Conservation (phyloP, 805 yeast genomes). For the Citeromyces nyonsensis region DNA sequence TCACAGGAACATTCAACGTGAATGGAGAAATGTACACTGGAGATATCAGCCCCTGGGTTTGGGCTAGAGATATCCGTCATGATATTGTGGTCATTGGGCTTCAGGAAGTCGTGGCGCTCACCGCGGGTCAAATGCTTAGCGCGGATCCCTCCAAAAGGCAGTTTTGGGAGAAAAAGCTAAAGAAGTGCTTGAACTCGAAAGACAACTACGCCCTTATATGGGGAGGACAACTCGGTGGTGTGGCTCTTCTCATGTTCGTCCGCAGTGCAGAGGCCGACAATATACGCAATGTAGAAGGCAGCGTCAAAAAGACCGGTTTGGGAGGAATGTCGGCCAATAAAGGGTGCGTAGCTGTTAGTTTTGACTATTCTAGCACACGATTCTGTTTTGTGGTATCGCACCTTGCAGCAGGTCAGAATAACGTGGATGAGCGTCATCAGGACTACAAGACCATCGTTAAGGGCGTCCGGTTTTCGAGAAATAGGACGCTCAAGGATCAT, state of each 20-base stretch:
- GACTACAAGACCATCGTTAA: conserved; percentile 70
- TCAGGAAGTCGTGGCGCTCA: conserved; percentile 79
- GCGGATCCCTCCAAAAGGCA: conserved; percentile 48
- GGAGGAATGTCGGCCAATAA: conserved; percentile 73
- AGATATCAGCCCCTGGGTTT: conserved; percentile 25
- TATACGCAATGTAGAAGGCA: conserved; percentile 50
- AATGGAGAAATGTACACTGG: conserved; percentile 31
- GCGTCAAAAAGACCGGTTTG: conserved; percentile 79
- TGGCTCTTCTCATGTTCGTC: conserved; percentile 55
- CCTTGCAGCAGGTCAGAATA: conserved; percentile 83
- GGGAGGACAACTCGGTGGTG: conserved; percentile 79
- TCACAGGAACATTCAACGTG: conserved; percentile 37
- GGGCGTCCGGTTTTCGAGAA: conserved; percentile 48
- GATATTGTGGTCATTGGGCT: conserved; percentile 75
- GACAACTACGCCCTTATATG: conserved; percentile 31
- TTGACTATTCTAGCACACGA: conserved; percentile 36
- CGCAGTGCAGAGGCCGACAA: conserved; percentile 32
- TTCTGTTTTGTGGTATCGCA: conserved; percentile 78
- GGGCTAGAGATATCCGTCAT: conserved; percentile 19
- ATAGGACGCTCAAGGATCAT: conserved; percentile 51
- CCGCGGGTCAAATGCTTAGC: conserved; percentile 70
- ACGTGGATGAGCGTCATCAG: conserved; percentile 69
- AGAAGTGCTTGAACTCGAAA: conserved; percentile 22
- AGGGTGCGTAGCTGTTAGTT: conserved; percentile 43
- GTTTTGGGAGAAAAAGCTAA: conserved; percentile 53